Conservation (phyloP, 805 yeast species). For the Saccharomycopsis oosterbeekiorum region DNA sequence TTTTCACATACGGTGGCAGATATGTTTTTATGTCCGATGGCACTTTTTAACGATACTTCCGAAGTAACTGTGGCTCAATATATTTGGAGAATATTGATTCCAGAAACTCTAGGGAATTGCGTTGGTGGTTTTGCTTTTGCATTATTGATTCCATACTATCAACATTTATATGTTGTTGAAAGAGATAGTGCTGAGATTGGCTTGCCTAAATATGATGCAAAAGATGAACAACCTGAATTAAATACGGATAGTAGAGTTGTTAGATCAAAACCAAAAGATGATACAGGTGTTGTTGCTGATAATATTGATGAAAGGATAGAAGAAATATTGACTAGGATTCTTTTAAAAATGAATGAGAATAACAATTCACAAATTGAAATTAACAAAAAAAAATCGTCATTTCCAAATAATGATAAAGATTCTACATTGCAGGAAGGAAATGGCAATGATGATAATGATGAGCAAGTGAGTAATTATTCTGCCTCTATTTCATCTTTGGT, state of each 20-base stretch:
- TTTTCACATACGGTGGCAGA: constrained; percentile 79
- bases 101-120: constrained; percentile 66
- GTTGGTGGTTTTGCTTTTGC: constrained; percentile 72
- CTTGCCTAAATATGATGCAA: constrained; percentile 58
- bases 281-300: background rate
- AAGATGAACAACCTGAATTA: constrained; percentile 74
- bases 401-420: background rate
- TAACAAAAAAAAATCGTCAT: background rate
- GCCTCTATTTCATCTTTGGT: background rate
- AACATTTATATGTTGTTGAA: constrained; percentile 65
- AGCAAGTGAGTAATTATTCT: constrained; percentile 2
- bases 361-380: background rate
- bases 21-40: constrained; percentile 60
- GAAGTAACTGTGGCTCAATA: constrained; percentile 51
- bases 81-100: constrained; percentile 64
- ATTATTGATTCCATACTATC: constrained; percentile 56
- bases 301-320: constrained; percentile 13
- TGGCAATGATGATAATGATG: constrained; percentile 1
- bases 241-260: constrained; percentile 74
- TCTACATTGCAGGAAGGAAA: background rate
- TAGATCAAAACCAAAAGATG: constrained; percentile 28
- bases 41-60: constrained; percentile 52
- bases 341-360: background rate
- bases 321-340: background rate
- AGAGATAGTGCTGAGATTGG: constrained; percentile 51